Evolutionary conservation across 805 yeast species (phyloP), one percentile per base, ranked within the genome.

Genomic region (Candida coleopterorum): DNA sequence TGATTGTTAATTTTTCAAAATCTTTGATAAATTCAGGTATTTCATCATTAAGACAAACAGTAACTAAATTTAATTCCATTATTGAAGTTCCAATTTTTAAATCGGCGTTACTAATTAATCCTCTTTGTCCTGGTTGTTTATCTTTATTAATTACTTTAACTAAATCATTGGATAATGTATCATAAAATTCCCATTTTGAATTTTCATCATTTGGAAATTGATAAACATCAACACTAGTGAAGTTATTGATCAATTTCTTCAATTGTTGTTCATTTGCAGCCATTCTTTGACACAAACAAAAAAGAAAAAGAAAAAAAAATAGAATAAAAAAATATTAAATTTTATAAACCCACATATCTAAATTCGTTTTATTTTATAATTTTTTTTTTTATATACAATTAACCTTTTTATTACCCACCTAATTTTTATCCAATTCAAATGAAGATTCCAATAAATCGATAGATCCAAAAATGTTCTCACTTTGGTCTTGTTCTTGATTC

Each of bases 381-480:
- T n/a, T n/a, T n/a, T n/a, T n/a, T n/a, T n/a, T n/a, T n/a, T 20
- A 20, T 20, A 20, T 20, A 9, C 22, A 20, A 20, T 23, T 23
- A 9, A 6, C 8, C 11, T 17, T n/a, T n/a, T n/a, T 14, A 7
- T 25, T 25, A 25, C 11, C 7, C 11, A n/a, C 12, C 9, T 25
- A 25, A n/a, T 30, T 10, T 22, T 21, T 21, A 12, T 39, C 45
- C 20, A 35, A 30, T 12, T 42, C 46, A 24, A 30, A 37, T 24
- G 41, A 40, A 3, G 38, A 25, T 25, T 41, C 47, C 20, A 44
- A 37, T 22, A 44, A 38, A 30, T 43, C 46, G 9, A 43, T 34
- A 9, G 37, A 23, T 7, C 44, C 46, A 7, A 38, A 35, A 11
- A 37, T 40, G 20, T 21, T 33, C 17, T 42, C 42, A 24, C 16